These are phyloP conservation scores for Leccinum insigne DNA, from an alignment of 1,284 basidiomycete genomes.

Conservation along the genomic window DNA sequence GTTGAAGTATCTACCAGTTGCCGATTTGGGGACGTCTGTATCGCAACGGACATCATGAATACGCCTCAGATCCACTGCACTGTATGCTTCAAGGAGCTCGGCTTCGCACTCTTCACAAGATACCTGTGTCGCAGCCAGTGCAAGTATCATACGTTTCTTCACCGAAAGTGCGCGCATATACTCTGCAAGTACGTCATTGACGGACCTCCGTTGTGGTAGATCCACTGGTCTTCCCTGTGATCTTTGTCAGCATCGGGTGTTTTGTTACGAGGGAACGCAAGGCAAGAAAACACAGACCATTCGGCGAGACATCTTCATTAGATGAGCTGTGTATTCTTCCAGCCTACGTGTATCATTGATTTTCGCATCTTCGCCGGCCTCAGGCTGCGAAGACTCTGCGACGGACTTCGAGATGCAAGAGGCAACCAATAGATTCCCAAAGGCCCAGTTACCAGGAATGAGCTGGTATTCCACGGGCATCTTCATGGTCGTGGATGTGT, in stretches of 20 bases:
- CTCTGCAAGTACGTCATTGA: not conserved
- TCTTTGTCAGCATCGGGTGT: not conserved
- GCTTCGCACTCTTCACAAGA: not conserved
- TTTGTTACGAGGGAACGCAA: not conserved
- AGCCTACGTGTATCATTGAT: not conserved
- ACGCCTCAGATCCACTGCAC: not conserved
- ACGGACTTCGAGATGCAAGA: not conserved
- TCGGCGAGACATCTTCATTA: not conserved
- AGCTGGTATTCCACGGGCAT: not conserved
- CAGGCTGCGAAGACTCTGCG: not conserved
- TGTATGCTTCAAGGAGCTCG: not conserved
- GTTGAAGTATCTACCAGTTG: not conserved
- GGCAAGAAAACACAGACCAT: not conserved
- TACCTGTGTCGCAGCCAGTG: not conserved
- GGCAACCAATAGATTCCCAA: not conserved
- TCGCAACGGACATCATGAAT: not conserved
- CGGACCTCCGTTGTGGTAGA: not conserved
- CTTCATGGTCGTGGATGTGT: too few relatives aligned
- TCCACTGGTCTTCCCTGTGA: not conserved
- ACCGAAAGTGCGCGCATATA: not conserved
- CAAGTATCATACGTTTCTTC: not conserved
- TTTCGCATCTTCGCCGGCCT: not conserved
- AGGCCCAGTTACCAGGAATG: not conserved
- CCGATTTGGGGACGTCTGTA: not conserved
- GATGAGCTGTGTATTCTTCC: not conserved